Evolutionary conservation across 345 rosid species (phyloP).

Genomic region (Firmiana major): DNA sequence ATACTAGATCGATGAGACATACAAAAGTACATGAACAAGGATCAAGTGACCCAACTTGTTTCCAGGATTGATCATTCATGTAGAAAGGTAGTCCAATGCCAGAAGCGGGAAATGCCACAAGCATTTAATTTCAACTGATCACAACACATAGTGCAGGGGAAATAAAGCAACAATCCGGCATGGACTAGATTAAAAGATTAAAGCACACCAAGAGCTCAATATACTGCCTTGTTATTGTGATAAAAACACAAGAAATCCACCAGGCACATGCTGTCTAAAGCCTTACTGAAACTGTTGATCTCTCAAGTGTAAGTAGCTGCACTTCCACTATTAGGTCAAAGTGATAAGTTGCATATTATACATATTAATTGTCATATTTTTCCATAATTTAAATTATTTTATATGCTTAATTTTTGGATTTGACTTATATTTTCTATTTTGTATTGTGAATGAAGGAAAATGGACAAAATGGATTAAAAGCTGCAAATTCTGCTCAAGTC

Average conservation of each 20-base stretch:
- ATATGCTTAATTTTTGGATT: too few species aligned
- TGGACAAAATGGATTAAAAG: too few species aligned
- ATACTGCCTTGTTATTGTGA: constrained; percentile 81
- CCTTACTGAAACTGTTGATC: constrained; percentile 57
- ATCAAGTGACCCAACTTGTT: constrained; percentile 5
- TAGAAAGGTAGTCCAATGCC: neutral
- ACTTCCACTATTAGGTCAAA: constrained; percentile 51
- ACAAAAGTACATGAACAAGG: constrained; percentile 4
- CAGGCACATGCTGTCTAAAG: constrained; percentile 66
- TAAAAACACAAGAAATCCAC: constrained; percentile 78
- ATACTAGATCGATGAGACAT: neutral
- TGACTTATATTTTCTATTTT: too few species aligned
- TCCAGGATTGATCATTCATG: neutral
- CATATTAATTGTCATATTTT: too few species aligned
- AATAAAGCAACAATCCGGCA: neutral
- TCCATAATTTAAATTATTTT: too few species aligned
- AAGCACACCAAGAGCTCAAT: constrained; percentile 26
- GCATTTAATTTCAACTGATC: constrained; percentile 1
- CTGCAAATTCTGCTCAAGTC: too few species aligned
- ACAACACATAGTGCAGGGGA: neutral
- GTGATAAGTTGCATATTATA: too few species aligned
- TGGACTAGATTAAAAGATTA: constrained; percentile 6
- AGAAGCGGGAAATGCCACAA: constrained; percentile 2
- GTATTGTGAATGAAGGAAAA: too few species aligned
- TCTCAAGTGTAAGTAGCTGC: constrained; percentile 65